These are phyloP conservation scores for Pseudogymnoascus sp. DNA, from an alignment of 2,329 filamentous ascomycete genomes.

Conservation along the genomic window DNA sequence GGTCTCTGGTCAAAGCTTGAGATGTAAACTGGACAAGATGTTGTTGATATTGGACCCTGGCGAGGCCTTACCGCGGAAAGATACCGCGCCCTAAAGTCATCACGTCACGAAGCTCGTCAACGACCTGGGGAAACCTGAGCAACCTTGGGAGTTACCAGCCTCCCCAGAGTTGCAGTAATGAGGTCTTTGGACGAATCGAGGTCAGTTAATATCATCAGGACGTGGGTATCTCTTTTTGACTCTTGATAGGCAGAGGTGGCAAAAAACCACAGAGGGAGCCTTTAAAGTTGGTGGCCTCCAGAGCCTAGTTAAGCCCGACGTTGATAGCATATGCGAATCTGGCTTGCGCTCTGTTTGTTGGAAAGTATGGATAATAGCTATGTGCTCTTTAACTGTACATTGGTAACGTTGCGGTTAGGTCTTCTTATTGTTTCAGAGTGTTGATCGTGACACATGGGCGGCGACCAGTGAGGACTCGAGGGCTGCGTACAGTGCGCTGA, in stretches of 20 bases:
- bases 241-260: slow-evolving; percentile 56
- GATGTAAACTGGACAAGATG: neutral
- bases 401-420: slow-evolving; percentile 39
- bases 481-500: slow-evolving; percentile 62
- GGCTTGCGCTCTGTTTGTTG: slow-evolving; percentile 83
- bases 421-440: slow-evolving; percentile 69
- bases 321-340: slow-evolving; percentile 54
- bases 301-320: slow-evolving; percentile 52
- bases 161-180: slow-evolving; percentile 33
- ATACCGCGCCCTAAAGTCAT: slow-evolving; percentile 1
- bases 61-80: neutral
- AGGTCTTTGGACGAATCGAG: slow-evolving; percentile 46
- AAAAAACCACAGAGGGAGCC: slow-evolving; percentile 50
- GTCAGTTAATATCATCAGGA: slow-evolving; percentile 27
- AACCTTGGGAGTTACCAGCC: slow-evolving; percentile 8
- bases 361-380: slow-evolving; percentile 52
- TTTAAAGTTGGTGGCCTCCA: slow-evolving; percentile 53
- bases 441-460: slow-evolving; percentile 59
- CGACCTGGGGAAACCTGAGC: neutral
- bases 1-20: neutral
- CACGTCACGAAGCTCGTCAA: neutral
- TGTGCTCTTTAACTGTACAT: neutral
- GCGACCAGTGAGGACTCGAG: slow-evolving; percentile 59
- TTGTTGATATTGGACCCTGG: slow-evolving; percentile 2
- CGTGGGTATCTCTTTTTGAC: neutral